A percentile compares a stretch with the other conserved stretches of the same genome.
These are phyloP conservation scores for Tolypocladium paradoxum DNA, from an alignment of 2,329 filamentous ascomycete species.

Conservation along the genomic window DNA sequence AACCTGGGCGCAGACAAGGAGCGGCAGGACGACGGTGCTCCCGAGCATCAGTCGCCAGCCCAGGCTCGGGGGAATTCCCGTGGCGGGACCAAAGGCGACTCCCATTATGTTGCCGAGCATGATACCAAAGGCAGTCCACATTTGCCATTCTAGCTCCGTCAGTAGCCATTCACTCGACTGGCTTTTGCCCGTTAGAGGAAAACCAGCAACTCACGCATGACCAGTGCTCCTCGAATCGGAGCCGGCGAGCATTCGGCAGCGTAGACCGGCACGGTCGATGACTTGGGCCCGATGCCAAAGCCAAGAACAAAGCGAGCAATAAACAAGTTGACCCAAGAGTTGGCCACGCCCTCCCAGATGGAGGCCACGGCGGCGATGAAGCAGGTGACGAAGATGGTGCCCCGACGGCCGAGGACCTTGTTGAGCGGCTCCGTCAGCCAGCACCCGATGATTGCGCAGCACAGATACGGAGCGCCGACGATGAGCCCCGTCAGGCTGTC, in stretches of 20 bases:
- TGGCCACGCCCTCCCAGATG: conserved; percentile 14
- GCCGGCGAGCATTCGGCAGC: conserved; percentile 61
- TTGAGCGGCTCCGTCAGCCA: conserved; percentile 19
- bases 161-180: neutral
- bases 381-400: conserved; percentile 9
- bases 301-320: conserved; percentile 55
- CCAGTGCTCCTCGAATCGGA: conserved; percentile 56
- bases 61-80: conserved; percentile 20
- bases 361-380: conserved; percentile 6
- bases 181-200: too few relatives aligned
- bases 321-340: conserved; percentile 35
- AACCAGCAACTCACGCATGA: conserved; percentile 43
- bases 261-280: conserved; percentile 57
- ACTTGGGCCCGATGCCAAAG: conserved; percentile 57
- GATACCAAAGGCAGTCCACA: conserved; percentile 20
- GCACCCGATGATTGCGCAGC: conserved; percentile 14
- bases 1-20: conserved; percentile 44
- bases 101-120: conserved; percentile 32
- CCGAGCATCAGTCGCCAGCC: conserved; percentile 52
- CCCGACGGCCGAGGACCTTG: conserved; percentile 6
- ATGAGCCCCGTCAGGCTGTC: conserved; percentile 35
- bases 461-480: conserved; percentile 8
- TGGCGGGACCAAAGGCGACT: conserved; percentile 17
- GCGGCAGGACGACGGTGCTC: conserved; percentile 41
- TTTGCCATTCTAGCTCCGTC: conserved; percentile 38